Percentiles rank a stretch among this genome's conserved stretches.
These are phyloP conservation scores for Protomyces pachydermus DNA, from an alignment of 1,139 yeast genomes.

Conservation along the genomic window DNA sequence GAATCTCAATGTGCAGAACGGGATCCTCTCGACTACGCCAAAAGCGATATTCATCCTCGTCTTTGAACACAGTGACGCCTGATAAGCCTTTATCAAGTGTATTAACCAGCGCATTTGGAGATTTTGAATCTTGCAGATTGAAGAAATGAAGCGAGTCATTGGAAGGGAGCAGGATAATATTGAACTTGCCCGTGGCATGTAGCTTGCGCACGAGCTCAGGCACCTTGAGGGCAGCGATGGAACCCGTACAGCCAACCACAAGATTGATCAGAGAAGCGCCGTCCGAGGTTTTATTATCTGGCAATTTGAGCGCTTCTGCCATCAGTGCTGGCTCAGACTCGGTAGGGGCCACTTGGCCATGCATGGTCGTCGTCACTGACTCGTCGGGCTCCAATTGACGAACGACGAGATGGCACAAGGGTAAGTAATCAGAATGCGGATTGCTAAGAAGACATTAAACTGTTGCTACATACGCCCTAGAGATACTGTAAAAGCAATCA, in stretches of 20 bases:
- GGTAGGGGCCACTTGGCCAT: too few relatives aligned
- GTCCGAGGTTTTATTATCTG: neutral
- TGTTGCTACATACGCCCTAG: too few relatives aligned
- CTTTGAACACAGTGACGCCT: conserved; percentile 88
- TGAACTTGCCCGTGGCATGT: neutral
- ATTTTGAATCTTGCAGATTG: conserved; percentile 53
- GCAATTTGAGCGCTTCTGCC: neutral
- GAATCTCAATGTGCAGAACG: conserved; percentile 76
- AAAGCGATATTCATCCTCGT: conserved; percentile 82
- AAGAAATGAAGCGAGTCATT: conserved; percentile 66
- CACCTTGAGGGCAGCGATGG: conserved; percentile 91
- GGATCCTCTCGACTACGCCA: conserved; percentile 54
- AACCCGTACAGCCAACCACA: conserved; percentile 86
- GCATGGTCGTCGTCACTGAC: too few relatives aligned
- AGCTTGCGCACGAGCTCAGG: conserved; percentile 42
- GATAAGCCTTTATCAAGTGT: conserved; percentile 63
- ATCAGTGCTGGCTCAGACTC: neutral
- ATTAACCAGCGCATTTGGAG: conserved; percentile 79
- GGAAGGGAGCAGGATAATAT: conserved; percentile 66
- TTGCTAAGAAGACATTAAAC: too few relatives aligned
- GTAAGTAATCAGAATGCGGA: too few relatives aligned
- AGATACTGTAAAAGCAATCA: neutral
- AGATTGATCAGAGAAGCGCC: conserved; percentile 44
- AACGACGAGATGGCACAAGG: too few relatives aligned
- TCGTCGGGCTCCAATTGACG: too few relatives aligned